Base-by-base conservation (phyloP, 2,329 filamentous ascomycete genomes). In the Biscogniauxia marginata region DNA sequence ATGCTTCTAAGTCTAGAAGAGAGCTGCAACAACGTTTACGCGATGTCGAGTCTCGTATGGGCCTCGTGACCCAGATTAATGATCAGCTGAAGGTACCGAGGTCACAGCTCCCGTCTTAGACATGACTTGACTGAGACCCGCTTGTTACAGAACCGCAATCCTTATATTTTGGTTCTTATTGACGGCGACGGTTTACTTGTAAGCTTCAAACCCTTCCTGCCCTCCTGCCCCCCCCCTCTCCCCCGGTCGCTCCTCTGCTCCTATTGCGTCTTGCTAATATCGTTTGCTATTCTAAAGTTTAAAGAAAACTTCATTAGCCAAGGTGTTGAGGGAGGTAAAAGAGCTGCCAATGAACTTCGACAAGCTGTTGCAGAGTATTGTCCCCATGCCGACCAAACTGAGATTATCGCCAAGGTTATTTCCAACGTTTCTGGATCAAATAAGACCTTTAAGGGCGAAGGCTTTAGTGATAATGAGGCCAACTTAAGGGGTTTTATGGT, bases 181-280 rank as follows among this genome's bases (percentile, higher is more conserved):
- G 85, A 88, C 67, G 85, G 84, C 39, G 81, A 88, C 68, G 82
- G 83, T 46, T 76, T 86, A 56, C 73, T 86, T 69, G 84, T 87
- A 67, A 69, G 76, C 52, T 54, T 45, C 46, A 22, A 16, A 7
- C 11, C 45, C 51, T 43, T 23, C 25, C 24, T 13, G 19, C n/a
- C 11, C 39, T 16, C 3, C 53, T 64, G 53, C 66, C 46, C 22
- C 22, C 11, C 46, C 16, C 7, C 7, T 23, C 22, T 18, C 13
- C 46, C 22, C 22, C 11, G 20, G 5, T 13, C 7, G 13, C 22
- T 18, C 13, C 65, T 50, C 39, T 50, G 46, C 54, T 45, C 52
- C 20, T 50, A 39, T 51, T 16, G 51, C 55, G 57, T 51, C 60
- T 46, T 58, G 9, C 56, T 53, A 47, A 48, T 43, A 9, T 6